phyloP scores from a whole-genome alignment of 441 rosid genomes.

The Dalechampia spathulata region DNA sequence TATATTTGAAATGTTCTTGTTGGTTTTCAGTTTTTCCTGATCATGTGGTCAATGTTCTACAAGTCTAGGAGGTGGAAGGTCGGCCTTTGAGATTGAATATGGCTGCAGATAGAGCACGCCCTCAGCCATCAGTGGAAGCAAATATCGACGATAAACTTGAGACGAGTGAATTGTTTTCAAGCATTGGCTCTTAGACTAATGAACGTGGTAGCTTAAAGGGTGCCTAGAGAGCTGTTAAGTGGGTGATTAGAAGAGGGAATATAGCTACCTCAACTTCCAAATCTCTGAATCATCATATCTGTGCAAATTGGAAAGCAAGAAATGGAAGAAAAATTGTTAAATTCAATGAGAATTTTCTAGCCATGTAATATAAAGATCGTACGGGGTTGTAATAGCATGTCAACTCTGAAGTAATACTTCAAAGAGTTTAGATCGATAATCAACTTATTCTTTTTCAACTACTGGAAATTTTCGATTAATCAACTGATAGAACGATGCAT shows the following conservation, averaged over 20 bases:
- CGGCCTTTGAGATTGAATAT: slow-evolving; percentile 67
- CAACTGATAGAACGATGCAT: too few relatives aligned
- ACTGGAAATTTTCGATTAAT: too few relatives aligned
- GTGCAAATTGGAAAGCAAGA: too few relatives aligned
- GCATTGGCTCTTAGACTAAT: slow-evolving; percentile 31
- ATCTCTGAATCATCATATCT: too few relatives aligned
- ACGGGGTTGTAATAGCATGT: neutral
- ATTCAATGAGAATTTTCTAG: too few relatives aligned
- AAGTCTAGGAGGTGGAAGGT: slow-evolving; percentile 88
- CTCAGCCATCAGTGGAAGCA: slow-evolving; percentile 21
- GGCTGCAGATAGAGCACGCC: slow-evolving; percentile 48
- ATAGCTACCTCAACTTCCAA: neutral
- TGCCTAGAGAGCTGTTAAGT: neutral
- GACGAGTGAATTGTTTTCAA: slow-evolving; percentile 41
- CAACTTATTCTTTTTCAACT: too few relatives aligned
- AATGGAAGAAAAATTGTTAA: too few relatives aligned
- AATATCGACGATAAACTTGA: slow-evolving; percentile 26
- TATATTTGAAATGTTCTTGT: slow-evolving; percentile 2
- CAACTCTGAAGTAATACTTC: neutral
- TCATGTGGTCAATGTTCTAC: slow-evolving; percentile 2
- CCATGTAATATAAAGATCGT: neutral
- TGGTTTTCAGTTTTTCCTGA: slow-evolving; percentile 4
- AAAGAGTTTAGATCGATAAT: neutral
- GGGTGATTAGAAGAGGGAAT: neutral
- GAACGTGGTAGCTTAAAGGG: neutral